phyloP scores from a whole-genome alignment of 2,329 filamentous ascomycete species.

The Immersiporthe knoxdaviesiana region DNA sequence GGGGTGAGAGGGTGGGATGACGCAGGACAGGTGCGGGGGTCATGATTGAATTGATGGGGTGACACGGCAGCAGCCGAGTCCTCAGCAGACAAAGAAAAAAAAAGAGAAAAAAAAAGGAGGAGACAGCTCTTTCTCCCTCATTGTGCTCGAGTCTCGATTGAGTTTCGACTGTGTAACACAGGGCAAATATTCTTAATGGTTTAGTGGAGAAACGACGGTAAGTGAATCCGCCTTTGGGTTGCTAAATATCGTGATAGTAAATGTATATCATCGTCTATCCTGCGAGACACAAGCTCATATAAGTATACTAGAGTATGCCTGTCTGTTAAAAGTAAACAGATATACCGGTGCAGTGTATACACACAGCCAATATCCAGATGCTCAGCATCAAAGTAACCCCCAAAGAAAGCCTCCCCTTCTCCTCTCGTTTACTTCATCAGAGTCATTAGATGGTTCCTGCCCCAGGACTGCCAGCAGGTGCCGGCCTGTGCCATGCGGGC shows the following conservation, averaged over 20 bases:
- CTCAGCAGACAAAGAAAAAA: neutral
- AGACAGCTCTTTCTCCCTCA: no score
- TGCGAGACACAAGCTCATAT: neutral
- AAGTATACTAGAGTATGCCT: neutral
- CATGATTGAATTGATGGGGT: slow-evolving; percentile 10
- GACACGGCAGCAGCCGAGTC: slow-evolving; percentile 14
- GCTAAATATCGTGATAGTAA: neutral
- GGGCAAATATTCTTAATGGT: neutral
- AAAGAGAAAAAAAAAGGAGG: no score
- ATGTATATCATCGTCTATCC: neutral
- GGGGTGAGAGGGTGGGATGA: slow-evolving; percentile 28
- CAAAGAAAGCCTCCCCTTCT: neutral
- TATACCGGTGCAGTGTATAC: neutral
- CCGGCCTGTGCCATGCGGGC: slow-evolving; percentile 1
- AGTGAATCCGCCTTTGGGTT: neutral
- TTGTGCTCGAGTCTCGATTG: neutral
- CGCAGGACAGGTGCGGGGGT: slow-evolving; percentile 23
- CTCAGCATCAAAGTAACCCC: slow-evolving; percentile 2
- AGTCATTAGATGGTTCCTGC: neutral
- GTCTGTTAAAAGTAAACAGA: no score
- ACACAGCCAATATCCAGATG: neutral
- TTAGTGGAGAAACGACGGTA: neutral
- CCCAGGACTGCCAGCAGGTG: neutral
- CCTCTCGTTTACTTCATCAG: slow-evolving; percentile 8
- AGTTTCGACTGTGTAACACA: neutral